Conservation (phyloP, 2,329 filamentous ascomycete species). For the Hortaea werneckii region DNA sequence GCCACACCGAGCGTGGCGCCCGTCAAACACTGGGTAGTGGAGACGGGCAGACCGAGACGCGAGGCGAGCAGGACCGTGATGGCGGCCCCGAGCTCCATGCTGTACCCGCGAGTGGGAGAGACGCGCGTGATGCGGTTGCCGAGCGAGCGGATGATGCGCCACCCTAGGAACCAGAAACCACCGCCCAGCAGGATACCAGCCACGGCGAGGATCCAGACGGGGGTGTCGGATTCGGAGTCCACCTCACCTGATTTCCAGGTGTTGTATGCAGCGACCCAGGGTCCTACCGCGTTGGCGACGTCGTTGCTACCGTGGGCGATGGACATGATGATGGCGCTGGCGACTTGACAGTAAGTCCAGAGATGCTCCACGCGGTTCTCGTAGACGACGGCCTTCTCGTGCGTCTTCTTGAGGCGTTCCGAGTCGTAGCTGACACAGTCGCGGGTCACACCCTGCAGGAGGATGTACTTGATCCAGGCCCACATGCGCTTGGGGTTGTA, state of each 20-base stretch:
- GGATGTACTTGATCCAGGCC: slow-evolving; percentile 9
- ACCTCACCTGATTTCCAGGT: slow-evolving; percentile 44
- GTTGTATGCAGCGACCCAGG: slow-evolving; percentile 50
- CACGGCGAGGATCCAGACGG: slow-evolving; percentile 50
- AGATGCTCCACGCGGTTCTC: slow-evolving; percentile 52
- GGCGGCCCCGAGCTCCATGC: slow-evolving; percentile 50
- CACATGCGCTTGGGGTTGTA: slow-evolving; percentile 10
- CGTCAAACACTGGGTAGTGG: slow-evolving; percentile 54
- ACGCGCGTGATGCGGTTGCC: slow-evolving; percentile 53
- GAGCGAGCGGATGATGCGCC: slow-evolving; percentile 52
- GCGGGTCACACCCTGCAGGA: slow-evolving; percentile 14
- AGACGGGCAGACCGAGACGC: slow-evolving; percentile 50
- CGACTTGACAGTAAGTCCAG: slow-evolving; percentile 55
- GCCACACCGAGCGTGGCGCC: slow-evolving; percentile 53
- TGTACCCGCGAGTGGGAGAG: slow-evolving; percentile 49
- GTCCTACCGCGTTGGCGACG: slow-evolving; percentile 49
- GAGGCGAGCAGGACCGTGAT: slow-evolving; percentile 54
- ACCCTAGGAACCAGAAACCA: slow-evolving; percentile 52
- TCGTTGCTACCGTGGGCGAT: slow-evolving; percentile 56
- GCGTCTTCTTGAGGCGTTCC: slow-evolving; percentile 43
- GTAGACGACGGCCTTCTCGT: slow-evolving; percentile 26
- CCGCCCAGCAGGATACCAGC: slow-evolving; percentile 43
- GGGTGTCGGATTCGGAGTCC: slow-evolving; percentile 40
- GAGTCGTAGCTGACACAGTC: slow-evolving; percentile 23
- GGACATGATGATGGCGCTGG: slow-evolving; percentile 61